Evolutionary conservation across 1,284 basidiomycete genomes (phyloP), one percentile per base, ranked within the genome.

Genomic region (Leccinum cinnamomeum): DNA sequence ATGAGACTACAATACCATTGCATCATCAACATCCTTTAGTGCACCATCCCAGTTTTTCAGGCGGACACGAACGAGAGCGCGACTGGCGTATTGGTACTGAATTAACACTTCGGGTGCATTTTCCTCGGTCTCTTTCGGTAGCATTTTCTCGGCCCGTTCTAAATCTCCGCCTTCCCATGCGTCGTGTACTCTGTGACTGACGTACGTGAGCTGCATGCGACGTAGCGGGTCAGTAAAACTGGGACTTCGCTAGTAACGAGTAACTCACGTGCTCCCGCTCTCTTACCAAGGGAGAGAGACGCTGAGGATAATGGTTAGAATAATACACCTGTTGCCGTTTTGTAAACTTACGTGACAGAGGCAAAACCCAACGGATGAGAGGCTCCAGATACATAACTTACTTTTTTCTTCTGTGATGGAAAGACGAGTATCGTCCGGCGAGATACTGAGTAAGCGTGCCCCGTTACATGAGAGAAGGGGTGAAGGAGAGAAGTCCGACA

Each of bases 201-300:
- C 37, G 23, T 57, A 62, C 2, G 48, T 67, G 18, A 66, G 46
- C 65, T 66, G 54, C 12, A 16, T 5, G 7, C 25, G 8, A 62
- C 3, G 11, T n/a, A 51, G n/a, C 5, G 18, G 44, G 25, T 39
- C 16, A 46, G 2, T 8, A 2, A 39, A 28, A 8, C 5, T 18
- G 53, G 18, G 25, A 18, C 6, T 10, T 8, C 28, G 5, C 0
- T 14, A 12, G n/a, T 5, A 50, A 4, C 8, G 11, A 12, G 35
- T 16, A 23, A 64, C 64, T 33, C 41, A 64, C 62, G 3, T 62
- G 62, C 8, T 58, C 57, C n/a, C n/a, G 48, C 16, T 41, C 12
- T 46, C 18, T 20, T 41, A 33, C 20, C 16, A 14, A 57, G 20
- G 48, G 62, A 48, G 20, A 20, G 35, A 64, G 46, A n/a, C 16